phyloP scores from a whole-genome alignment of 495 filamentous ascomycete species.

The Penicillium diatomitis region DNA sequence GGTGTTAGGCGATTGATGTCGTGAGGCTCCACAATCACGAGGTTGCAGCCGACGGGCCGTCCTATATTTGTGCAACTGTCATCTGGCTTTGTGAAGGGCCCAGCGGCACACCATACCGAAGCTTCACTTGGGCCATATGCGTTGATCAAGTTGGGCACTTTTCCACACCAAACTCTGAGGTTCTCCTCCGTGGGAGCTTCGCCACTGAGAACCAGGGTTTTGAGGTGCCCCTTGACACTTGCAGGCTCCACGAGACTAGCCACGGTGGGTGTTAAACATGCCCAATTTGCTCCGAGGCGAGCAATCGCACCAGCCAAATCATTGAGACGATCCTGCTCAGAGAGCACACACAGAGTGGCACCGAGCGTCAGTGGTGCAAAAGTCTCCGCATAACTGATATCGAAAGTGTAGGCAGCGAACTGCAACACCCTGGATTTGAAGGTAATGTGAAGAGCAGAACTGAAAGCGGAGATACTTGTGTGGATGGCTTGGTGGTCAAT shows the following conservation, averaged over 20 bases:
- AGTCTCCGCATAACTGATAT: slow-evolving; percentile 2
- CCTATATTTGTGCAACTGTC: background rate
- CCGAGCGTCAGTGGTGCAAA: slow-evolving; percentile 2
- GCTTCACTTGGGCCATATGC: slow-evolving; percentile 11
- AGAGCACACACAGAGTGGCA: background rate
- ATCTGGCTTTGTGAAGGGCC: background rate
- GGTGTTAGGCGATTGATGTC: slow-evolving; percentile 40
- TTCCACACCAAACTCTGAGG: slow-evolving; percentile 8
- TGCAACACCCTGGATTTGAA: slow-evolving; percentile 9
- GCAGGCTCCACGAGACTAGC: background rate
- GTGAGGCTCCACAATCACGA: slow-evolving; percentile 43
- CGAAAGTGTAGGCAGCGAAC: slow-evolving; percentile 10
- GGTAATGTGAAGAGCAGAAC: slow-evolving; percentile 46
- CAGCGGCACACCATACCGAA: background rate
- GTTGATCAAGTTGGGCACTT: slow-evolving; percentile 3
- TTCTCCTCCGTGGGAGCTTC: slow-evolving; percentile 20
- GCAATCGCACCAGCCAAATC: background rate
- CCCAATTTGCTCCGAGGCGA: background rate
- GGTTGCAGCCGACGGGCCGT: background rate
- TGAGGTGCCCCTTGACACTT: background rate
- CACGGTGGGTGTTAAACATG: background rate
- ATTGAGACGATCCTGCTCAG: background rate
- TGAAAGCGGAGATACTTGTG: background rate
- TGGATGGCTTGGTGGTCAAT: slow-evolving; percentile 46
- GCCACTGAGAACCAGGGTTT: slow-evolving; percentile 20